Conservation (phyloP, 768 basidiomycete species). For the Lactarius deliciosus region DNA sequence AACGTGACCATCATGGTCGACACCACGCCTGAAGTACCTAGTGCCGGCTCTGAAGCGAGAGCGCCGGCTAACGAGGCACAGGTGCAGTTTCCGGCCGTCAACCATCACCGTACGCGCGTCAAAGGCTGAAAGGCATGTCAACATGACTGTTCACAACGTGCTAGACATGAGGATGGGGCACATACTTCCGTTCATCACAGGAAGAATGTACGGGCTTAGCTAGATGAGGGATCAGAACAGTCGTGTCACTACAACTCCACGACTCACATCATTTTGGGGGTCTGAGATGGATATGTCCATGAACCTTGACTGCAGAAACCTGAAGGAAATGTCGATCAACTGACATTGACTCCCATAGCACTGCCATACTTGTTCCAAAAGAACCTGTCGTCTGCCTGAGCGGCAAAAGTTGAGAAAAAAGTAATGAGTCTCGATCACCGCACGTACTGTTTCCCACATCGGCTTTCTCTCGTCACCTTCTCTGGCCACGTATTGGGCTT, state of each 20-base stretch:
- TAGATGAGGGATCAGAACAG: slow-evolving; percentile 38
- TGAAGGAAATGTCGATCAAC: slow-evolving; percentile 29
- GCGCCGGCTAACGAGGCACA: slow-evolving; percentile 89
- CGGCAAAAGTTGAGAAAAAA: slow-evolving; percentile 5
- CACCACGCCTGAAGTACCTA: slow-evolving; percentile 92
- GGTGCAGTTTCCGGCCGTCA: slow-evolving; percentile 74
- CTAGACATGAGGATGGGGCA: slow-evolving; percentile 31
- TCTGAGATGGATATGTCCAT: slow-evolving; percentile 53
- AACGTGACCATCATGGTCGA: slow-evolving; percentile 85
- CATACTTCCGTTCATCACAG: slow-evolving; percentile 93
- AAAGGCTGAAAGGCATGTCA: slow-evolving; percentile 57
- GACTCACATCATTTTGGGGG: slow-evolving; percentile 64
- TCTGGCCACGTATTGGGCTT: slow-evolving; percentile 69
- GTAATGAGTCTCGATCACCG: slow-evolving; percentile 2
- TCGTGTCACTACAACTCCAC: background rate
- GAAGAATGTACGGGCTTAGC: slow-evolving; percentile 88
- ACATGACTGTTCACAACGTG: slow-evolving; percentile 3
- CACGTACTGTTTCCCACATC: slow-evolving; percentile 75
- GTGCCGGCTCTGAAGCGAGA: slow-evolving; percentile 95
- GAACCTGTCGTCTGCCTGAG: slow-evolving; percentile 89
- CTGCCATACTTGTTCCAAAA: slow-evolving; percentile 88
- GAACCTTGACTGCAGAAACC: slow-evolving; percentile 59
- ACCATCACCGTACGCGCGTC: slow-evolving; percentile 75
- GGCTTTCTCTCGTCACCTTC: slow-evolving; percentile 53
- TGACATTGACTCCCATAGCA: slow-evolving; percentile 2